Conservation (phyloP, 768 basidiomycete species). For the Tulasnella sp. region DNA sequence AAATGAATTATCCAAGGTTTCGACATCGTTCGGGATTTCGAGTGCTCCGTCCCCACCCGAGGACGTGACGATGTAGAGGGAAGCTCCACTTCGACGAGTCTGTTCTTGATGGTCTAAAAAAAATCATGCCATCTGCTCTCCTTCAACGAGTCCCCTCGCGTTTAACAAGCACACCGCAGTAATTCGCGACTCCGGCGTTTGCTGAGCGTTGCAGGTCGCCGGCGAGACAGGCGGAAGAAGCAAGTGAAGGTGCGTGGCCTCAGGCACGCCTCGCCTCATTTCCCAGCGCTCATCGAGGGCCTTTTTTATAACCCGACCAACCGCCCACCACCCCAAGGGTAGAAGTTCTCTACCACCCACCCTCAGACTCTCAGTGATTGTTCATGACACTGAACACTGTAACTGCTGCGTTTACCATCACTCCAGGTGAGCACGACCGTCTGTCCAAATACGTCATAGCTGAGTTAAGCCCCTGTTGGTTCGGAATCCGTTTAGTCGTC, state of each 20-base stretch:
- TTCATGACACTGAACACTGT: conserved; percentile 16
- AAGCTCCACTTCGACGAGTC: not conserved
- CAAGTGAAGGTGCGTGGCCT: not conserved
- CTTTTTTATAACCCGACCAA: conserved; percentile 2
- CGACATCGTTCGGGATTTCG: not conserved
- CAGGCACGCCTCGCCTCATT: conserved; percentile 2
- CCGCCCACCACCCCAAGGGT: not conserved
- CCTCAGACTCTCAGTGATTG: not conserved
- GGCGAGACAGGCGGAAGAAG: not conserved
- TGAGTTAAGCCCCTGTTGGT: not conserved
- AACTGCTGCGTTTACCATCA: conserved; percentile 20
- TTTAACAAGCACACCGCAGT: not conserved
- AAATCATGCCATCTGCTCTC: not conserved
- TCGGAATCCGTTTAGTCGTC: conserved; percentile 42
- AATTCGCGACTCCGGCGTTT: not conserved
- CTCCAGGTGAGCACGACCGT: not conserved
- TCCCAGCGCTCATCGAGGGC: not conserved
- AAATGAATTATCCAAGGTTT: not conserved
- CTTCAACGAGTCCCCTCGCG: not conserved
- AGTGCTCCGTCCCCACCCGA: not conserved
- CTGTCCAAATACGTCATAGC: not conserved
- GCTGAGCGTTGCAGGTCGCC: not conserved
- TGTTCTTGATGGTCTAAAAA: not conserved
- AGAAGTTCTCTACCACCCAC: not conserved
- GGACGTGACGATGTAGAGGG: not conserved